phyloP scores from a whole-genome alignment of 2,329 filamentous ascomycete species.

The Penicillium sp. region DNA sequence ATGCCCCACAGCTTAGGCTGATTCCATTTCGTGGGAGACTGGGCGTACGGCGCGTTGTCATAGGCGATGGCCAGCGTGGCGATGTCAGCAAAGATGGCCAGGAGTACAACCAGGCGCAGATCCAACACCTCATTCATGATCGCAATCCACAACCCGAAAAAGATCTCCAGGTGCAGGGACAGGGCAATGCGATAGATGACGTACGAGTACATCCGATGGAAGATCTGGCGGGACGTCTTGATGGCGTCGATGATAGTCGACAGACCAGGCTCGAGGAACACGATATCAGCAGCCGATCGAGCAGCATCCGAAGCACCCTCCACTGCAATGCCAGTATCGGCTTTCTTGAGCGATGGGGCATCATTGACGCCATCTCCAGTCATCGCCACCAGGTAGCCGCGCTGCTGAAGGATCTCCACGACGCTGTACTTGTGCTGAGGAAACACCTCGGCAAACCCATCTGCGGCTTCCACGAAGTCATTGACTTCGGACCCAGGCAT shows the following conservation, averaged over 20 bases:
- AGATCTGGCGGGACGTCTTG: constrained; percentile 91
- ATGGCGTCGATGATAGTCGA: constrained; percentile 90
- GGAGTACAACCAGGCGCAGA: constrained; percentile 85
- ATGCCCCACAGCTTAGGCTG: constrained; percentile 91
- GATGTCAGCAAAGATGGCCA: constrained; percentile 91
- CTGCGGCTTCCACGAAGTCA: constrained; percentile 91
- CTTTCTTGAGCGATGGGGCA: constrained; percentile 87
- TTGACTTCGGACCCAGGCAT: constrained; percentile 93
- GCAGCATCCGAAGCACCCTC: constrained; percentile 89
- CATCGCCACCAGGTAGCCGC: constrained; percentile 92
- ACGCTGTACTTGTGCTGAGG: constrained; percentile 94
- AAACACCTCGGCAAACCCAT: constrained; percentile 93
- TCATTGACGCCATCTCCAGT: constrained; percentile 96
- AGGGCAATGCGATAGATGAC: constrained; percentile 92
- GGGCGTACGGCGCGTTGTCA: constrained; percentile 85
- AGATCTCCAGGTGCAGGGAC: constrained; percentile 87
- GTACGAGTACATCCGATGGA: constrained; percentile 96
- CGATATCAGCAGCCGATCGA: constrained; percentile 86
- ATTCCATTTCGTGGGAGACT: constrained; percentile 90
- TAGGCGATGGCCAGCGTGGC: constrained; percentile 90
- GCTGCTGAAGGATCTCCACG: constrained; percentile 88
- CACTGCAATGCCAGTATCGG: constrained; percentile 93
- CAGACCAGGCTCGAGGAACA: constrained; percentile 87
- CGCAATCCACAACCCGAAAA: constrained; percentile 86
- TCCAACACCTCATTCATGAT: constrained; percentile 81